phyloP scores from a whole-genome alignment of 2,329 filamentous ascomycete species.

The Hymenoscyphus linearis region DNA sequence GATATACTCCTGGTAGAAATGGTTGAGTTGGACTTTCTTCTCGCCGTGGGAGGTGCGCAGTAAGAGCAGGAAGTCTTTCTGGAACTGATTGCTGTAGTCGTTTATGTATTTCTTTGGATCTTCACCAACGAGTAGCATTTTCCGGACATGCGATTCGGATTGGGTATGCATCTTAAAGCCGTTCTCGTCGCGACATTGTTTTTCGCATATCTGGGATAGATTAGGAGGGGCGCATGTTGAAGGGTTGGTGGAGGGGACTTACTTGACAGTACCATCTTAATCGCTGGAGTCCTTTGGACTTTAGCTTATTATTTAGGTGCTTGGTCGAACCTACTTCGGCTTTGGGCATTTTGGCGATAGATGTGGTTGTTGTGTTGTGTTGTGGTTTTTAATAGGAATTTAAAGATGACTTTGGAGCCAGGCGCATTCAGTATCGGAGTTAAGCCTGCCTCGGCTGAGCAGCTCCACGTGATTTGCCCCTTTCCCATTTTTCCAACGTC shows the following conservation, averaged over 20 bases:
- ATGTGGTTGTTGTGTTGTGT: not conserved
- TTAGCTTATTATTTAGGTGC: conserved; percentile 84
- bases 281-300: conserved; percentile 70
- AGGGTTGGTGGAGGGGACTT: conserved; percentile 22
- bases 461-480: not conserved
- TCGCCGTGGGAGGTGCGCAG: conserved; percentile 83
- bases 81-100: conserved; percentile 76
- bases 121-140: conserved; percentile 82
- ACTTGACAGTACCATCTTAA: conserved; percentile 85
- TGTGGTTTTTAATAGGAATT: not conserved
- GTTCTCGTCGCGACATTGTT: conserved; percentile 78
- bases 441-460: not conserved
- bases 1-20: conserved; percentile 95
- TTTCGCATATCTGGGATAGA: conserved; percentile 61
- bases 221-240: conserved; percentile 8
- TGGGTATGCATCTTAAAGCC: conserved; percentile 91
- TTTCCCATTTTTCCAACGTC: not conserved
- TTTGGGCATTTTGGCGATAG: conserved; percentile 66
- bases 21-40: conserved; percentile 82
- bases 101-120: conserved; percentile 80
- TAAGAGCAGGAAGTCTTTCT: conserved; percentile 70
- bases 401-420: not conserved
- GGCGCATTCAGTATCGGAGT: not conserved
- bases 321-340: conserved; percentile 93
- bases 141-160: conserved; percentile 80